Evolutionary conservation across 2,329 filamentous ascomycete species (phyloP).

Genomic region (Didymellaceae sp.): DNA sequence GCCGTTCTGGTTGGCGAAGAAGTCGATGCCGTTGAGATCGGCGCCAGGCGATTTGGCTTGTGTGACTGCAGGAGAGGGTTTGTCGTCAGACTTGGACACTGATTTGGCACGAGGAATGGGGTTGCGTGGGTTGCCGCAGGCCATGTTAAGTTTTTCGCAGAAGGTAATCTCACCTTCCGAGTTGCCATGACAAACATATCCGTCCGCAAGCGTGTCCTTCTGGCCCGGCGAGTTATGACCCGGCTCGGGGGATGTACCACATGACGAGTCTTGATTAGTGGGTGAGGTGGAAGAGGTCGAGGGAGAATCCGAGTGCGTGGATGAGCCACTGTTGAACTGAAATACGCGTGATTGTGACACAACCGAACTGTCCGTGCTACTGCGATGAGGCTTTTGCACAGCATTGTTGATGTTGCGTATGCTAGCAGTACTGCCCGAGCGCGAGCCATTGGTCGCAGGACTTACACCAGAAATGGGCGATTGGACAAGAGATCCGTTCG

Average conservation of each 20-base stretch:
- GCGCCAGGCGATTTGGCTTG: constrained; percentile 40
- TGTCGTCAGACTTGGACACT: constrained; percentile 52
- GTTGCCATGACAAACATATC: constrained; percentile 56
- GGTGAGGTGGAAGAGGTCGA: constrained; percentile 60
- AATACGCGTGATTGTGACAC: constrained; percentile 54
- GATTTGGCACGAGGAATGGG: constrained; percentile 56
- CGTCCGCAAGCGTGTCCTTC: constrained; percentile 59
- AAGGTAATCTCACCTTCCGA: constrained; percentile 61
- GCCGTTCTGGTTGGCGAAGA: constrained; percentile 79
- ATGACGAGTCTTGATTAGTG: constrained; percentile 62
- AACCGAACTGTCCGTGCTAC: constrained; percentile 52
- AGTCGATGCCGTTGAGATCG: constrained; percentile 66
- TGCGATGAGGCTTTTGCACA: constrained; percentile 26
- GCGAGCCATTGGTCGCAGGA: constrained; percentile 39
- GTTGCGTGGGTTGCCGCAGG: constrained; percentile 61
- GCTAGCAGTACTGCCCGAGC: constrained; percentile 41
- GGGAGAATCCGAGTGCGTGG: constrained; percentile 57
- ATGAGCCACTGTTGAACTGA: constrained; percentile 58
- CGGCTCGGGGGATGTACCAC: constrained; percentile 79
- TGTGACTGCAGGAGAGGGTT: constrained; percentile 47
- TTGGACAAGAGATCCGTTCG: constrained; percentile 31
- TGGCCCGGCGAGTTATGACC: constrained; percentile 76
- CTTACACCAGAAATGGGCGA: constrained; percentile 42
- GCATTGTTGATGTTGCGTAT: constrained; percentile 32
- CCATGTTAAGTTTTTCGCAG: constrained; percentile 63